These are phyloP conservation scores for Saturnispora serradocipensis DNA, from an alignment of 805 yeast species.

Conservation along the genomic window DNA sequence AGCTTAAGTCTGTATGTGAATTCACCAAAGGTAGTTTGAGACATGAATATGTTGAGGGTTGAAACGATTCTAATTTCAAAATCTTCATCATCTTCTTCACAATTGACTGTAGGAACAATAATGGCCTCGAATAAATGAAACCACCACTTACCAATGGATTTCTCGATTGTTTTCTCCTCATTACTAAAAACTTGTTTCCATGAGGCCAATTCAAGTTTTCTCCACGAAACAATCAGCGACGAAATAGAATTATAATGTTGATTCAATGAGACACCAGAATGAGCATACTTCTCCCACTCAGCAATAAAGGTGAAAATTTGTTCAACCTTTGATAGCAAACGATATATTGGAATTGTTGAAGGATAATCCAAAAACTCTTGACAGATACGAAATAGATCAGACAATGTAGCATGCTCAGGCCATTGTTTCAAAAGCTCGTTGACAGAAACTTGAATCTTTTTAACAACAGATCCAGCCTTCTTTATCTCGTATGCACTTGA, in stretches of 20 bases:
- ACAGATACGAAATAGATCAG: conserved; percentile 53
- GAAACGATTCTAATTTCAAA: conserved; percentile 34
- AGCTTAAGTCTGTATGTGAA: conserved; percentile 49
- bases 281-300: conserved; percentile 94
- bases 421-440: conserved; percentile 49
- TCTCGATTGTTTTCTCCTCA: conserved; percentile 45
- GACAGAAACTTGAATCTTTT: conserved; percentile 37
- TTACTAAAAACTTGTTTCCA: conserved; percentile 71
- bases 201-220: conserved; percentile 74
- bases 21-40: conserved; percentile 73
- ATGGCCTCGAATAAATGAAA: conserved; percentile 78
- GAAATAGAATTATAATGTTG: conserved; percentile 50
- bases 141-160: conserved; percentile 76
- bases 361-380: conserved; percentile 59
- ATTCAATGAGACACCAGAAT: conserved; percentile 59
- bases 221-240: conserved; percentile 75
- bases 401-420: conserved; percentile 94
- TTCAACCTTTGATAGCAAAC: conserved; percentile 72
- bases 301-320: conserved; percentile 72
- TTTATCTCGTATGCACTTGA: conserved; percentile 51
- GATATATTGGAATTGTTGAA: conserved; percentile 62
- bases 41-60: conserved; percentile 66
- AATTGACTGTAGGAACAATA: conserved; percentile 41
- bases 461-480: conserved; percentile 43
- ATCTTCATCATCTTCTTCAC: conserved; percentile 29